A percentile compares a stretch with the other conserved stretches of the same genome.
Evolutionary conservation across 257 asterid genomes (phyloP).

Genomic region (Apocynum venetum): DNA sequence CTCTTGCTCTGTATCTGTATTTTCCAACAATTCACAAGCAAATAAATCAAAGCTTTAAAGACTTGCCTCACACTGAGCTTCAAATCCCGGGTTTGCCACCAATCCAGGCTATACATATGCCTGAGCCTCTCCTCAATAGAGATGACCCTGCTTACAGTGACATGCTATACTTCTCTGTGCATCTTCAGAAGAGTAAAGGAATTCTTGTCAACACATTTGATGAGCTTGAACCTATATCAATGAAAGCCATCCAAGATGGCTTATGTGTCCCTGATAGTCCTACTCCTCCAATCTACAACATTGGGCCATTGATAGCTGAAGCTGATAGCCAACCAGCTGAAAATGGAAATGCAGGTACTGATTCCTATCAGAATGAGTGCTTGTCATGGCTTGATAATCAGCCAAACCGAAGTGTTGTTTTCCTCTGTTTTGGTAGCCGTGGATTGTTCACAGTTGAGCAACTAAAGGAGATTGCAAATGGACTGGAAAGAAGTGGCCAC

Average conservation of each 20-base stretch:
- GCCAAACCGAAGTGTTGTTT: neutral
- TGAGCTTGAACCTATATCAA: slow-evolving; percentile 3
- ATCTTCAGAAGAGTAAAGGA: slow-evolving; percentile 6
- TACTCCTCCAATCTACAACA: slow-evolving; percentile 6
- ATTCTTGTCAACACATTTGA: slow-evolving; percentile 17
- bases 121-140: slow-evolving; percentile 6
- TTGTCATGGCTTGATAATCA: slow-evolving; percentile 11
- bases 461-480: slow-evolving; percentile 14
- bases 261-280: neutral
- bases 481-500: slow-evolving; percentile 11
- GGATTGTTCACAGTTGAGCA: slow-evolving; percentile 6
- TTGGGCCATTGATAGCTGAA: slow-evolving; percentile 18
- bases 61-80: neutral
- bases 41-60: slow-evolving; percentile 2
- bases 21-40: slow-evolving; percentile 10
- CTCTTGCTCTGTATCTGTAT: neutral
- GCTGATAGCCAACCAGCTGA: slow-evolving; percentile 17
- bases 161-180: neutral
- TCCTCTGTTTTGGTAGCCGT: slow-evolving; percentile 15
- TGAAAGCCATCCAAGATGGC: slow-evolving; percentile 12
- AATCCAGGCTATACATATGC: slow-evolving; percentile 7
- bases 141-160: slow-evolving; percentile 5
- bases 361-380: neutral
- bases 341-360: slow-evolving; percentile 23
- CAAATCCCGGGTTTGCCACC: slow-evolving; percentile 7